phyloP scores from a whole-genome alignment of 2,329 filamentous ascomycete species.

The Colletotrichum tropicale region DNA sequence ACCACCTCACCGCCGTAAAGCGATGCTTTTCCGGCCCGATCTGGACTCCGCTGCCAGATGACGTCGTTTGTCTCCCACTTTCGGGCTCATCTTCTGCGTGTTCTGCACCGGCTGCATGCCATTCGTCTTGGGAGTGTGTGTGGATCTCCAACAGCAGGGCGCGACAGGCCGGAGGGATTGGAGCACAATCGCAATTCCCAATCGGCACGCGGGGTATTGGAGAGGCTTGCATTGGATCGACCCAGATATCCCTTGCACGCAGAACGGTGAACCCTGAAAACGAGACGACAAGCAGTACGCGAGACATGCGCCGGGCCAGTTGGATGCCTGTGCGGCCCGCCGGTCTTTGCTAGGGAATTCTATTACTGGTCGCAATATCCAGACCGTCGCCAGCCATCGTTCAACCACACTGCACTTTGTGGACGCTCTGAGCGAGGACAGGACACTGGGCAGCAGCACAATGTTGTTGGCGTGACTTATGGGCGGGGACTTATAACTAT shows the following conservation, averaged over 20 bases:
- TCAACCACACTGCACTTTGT: conserved; percentile 6
- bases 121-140: conserved; percentile 9
- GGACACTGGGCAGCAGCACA: background rate
- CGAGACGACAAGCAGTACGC: conserved; percentile 11
- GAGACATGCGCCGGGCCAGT: conserved; percentile 19
- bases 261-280: conserved; percentile 22
- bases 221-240: conserved; percentile 20
- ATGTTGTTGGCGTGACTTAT: background rate
- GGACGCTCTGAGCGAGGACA: background rate
- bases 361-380: conserved; percentile 14
- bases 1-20: background rate
- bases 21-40: background rate
- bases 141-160: conserved; percentile 1
- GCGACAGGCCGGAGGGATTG: background rate
- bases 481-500: background rate
- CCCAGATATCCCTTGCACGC: conserved; percentile 14
- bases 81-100: background rate
- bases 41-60: background rate
- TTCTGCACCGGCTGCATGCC: background rate
- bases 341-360: conserved; percentile 3
- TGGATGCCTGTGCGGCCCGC: conserved; percentile 20
- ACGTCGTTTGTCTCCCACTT: conserved; percentile 5
- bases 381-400: conserved; percentile 14
- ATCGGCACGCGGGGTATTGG: conserved; percentile 21
- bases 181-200: conserved; percentile 10